Evolutionary conservation across 1,139 yeast genomes (phyloP).

Genomic region (Wickerhamomyces sp.): DNA sequence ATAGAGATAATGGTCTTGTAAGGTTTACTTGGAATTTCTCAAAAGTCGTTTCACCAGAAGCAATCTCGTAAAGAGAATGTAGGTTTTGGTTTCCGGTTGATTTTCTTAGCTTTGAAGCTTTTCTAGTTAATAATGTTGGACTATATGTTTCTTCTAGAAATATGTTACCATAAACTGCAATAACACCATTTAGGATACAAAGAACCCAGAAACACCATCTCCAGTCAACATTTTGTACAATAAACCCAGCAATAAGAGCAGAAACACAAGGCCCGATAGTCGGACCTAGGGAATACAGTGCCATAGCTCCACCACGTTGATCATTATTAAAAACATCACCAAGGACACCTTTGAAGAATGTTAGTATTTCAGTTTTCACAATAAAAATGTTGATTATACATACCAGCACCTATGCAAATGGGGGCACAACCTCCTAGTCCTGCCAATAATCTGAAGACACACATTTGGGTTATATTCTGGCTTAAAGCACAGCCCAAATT

Average conservation of each 20-base stretch:
- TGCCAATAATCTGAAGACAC: slow-evolving; percentile 55
- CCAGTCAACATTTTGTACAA: slow-evolving; percentile 47
- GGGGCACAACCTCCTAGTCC: slow-evolving; percentile 68
- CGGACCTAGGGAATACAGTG: slow-evolving; percentile 57
- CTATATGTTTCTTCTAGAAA: slow-evolving; percentile 54
- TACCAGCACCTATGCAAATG: slow-evolving; percentile 71
- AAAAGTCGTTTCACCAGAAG: slow-evolving; percentile 37
- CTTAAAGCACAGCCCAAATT: slow-evolving; percentile 57
- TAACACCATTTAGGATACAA: slow-evolving; percentile 48
- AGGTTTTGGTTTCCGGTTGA: slow-evolving; percentile 52
- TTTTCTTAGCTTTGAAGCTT: slow-evolving; percentile 42
- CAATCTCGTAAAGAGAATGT: slow-evolving; percentile 56
- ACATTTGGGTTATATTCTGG: slow-evolving; percentile 48
- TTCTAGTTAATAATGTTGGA: slow-evolving; percentile 45
- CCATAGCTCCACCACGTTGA: slow-evolving; percentile 53
- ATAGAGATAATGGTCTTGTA: slow-evolving; percentile 48
- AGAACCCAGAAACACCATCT: slow-evolving; percentile 61
- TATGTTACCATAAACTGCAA: slow-evolving; percentile 40
- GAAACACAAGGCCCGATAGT: slow-evolving; percentile 55
- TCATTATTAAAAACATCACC: slow-evolving; percentile 57
- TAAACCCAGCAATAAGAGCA: slow-evolving; percentile 47
- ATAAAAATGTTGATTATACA: too few species aligned
- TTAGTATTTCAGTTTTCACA: too few species aligned
- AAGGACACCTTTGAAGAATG: slow-evolving; percentile 28
- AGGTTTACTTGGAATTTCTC: slow-evolving; percentile 36